Conservation (phyloP, 2,329 filamentous ascomycete species). For the Mariannaea sp. region DNA sequence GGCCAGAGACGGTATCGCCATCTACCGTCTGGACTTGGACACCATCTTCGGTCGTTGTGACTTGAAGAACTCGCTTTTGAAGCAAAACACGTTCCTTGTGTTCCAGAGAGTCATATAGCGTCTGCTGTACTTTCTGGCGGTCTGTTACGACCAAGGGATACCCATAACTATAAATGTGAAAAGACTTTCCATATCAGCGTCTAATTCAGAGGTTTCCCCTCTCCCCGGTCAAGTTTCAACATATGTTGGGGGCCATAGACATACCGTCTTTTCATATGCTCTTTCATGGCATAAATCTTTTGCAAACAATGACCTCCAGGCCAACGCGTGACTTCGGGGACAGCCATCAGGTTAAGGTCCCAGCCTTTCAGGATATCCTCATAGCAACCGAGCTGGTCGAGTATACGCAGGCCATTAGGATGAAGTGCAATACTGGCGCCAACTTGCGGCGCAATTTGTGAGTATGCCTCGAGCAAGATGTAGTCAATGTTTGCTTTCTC, state of each 20-base stretch:
- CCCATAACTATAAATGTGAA: too few species aligned
- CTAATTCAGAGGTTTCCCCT: too few species aligned
- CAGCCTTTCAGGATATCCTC: slow-evolving; percentile 5
- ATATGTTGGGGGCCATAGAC: too few species aligned
- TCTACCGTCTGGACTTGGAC: slow-evolving; percentile 17
- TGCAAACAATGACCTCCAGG: too few species aligned
- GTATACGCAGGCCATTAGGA: slow-evolving; percentile 49
- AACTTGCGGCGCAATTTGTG: slow-evolving; percentile 48
- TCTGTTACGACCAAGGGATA: slow-evolving; percentile 45
- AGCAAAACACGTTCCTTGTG: slow-evolving; percentile 34
- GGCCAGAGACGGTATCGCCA: slow-evolving; percentile 33
- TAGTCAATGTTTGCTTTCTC: slow-evolving; percentile 49
- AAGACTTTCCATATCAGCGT: not conserved
- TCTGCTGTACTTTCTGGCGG: slow-evolving; percentile 41
- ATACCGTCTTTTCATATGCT: too few species aligned
- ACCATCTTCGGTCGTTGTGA: not conserved
- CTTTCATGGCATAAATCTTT: too few species aligned
- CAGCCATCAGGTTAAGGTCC: too few species aligned
- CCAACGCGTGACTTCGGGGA: too few species aligned
- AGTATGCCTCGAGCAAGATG: slow-evolving; percentile 52
- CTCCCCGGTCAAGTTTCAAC: too few species aligned
- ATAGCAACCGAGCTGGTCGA: slow-evolving; percentile 52
- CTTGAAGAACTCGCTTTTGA: slow-evolving; percentile 20
- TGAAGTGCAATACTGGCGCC: slow-evolving; percentile 55
- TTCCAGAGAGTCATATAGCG: slow-evolving; percentile 41